phyloP scores from a whole-genome alignment of 108 stramenopile genomes.

The Cyclotella cryptica region DNA sequence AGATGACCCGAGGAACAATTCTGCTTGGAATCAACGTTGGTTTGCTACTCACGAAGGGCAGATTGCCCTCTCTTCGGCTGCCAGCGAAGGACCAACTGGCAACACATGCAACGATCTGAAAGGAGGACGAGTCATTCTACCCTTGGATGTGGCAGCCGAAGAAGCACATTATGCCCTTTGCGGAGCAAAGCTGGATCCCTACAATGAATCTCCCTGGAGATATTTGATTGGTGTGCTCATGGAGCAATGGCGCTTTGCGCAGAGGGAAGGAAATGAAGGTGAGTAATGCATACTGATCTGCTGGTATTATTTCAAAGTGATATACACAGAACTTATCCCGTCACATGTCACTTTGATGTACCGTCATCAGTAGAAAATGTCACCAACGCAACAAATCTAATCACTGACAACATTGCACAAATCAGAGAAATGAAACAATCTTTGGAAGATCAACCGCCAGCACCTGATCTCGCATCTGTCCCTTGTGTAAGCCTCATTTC shows the following conservation, averaged over 20 bases:
- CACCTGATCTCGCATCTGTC: conserved; percentile 20
- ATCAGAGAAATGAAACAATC: conserved; percentile 47
- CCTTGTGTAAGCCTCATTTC: conserved; percentile 63
- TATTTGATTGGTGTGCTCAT: conserved; percentile 77
- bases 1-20: conserved; percentile 95
- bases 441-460: conserved; percentile 32
- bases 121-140: conserved; percentile 37
- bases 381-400: conserved; percentile 13
- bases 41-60: conserved; percentile 81
- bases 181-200: conserved; percentile 72
- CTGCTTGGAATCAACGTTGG: conserved; percentile 99
- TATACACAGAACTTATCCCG: background rate
- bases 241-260: conserved; percentile 67
- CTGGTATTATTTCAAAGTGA: background rate
- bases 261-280: conserved; percentile 20
- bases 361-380: conserved; percentile 15
- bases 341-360: background rate
- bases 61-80: conserved; percentile 4
- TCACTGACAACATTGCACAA: conserved; percentile 34
- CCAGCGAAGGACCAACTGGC: background rate
- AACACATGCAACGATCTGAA: background rate
- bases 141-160: conserved; percentile 48
- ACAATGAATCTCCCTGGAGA: conserved; percentile 89
- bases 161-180: conserved; percentile 73
- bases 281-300: background rate